These are phyloP conservation scores for Effrenium voratum DNA, from an alignment of 73 alveolate genomes.

Conservation along the genomic window DNA sequence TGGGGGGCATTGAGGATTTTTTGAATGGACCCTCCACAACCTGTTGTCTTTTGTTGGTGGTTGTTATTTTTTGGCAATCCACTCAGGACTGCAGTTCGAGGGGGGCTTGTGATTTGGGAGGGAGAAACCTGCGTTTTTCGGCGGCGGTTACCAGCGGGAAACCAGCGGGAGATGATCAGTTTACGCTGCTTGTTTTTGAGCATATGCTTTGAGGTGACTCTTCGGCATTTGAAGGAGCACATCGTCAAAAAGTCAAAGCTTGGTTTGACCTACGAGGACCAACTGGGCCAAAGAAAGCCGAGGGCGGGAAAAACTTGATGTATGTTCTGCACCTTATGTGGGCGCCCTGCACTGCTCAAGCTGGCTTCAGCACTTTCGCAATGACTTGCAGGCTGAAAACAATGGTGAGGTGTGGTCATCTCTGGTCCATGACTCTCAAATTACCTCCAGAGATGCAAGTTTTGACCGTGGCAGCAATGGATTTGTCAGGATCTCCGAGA, in stretches of 20 bases:
- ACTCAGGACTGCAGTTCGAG: not conserved
- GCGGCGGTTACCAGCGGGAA: too few species aligned
- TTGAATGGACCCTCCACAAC: too few species aligned
- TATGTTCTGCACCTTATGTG: not conserved
- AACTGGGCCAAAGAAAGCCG: too few species aligned
- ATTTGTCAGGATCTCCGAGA: slow-evolving; percentile 42
- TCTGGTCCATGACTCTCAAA: not conserved
- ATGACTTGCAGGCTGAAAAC: not conserved
- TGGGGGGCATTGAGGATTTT: not conserved
- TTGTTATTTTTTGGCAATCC: too few species aligned
- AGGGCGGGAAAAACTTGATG: not conserved
- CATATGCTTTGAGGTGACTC: slow-evolving; percentile 29
- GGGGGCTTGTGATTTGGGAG: not conserved
- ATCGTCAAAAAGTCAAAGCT: slow-evolving; percentile 23
- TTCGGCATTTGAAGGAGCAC: slow-evolving; percentile 69
- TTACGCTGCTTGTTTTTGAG: not conserved
- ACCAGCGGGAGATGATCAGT: too few species aligned
- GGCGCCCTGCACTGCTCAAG: not conserved
- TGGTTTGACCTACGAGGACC: slow-evolving; percentile 71
- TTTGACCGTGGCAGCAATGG: not conserved
- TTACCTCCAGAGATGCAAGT: not conserved
- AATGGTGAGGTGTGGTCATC: not conserved
- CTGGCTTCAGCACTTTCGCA: not conserved
- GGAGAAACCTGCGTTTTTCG: too few species aligned
- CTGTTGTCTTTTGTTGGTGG: too few species aligned